A percentile compares a stretch with the other conserved stretches of the same genome.
Evolutionary conservation across 768 basidiomycete species (phyloP).

Genomic region (Macrocybe gigantea): DNA sequence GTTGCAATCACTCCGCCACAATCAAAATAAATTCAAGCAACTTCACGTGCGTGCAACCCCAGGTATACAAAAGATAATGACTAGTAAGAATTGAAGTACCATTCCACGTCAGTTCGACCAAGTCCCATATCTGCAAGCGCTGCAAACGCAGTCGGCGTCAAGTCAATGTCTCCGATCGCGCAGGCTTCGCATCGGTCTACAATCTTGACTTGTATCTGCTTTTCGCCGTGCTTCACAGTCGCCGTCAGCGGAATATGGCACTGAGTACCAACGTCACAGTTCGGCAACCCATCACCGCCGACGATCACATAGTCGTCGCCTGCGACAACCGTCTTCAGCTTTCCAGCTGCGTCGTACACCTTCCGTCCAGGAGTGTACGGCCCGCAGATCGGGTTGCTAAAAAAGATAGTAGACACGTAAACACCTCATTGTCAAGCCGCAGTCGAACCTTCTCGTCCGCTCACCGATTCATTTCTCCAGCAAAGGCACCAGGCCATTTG

Average conservation of each 20-base stretch:
- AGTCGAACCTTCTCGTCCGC: not conserved
- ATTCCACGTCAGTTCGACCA: constrained; percentile 26
- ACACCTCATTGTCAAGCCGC: no score
- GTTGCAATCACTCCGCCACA: constrained; percentile 32
- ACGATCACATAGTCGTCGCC: constrained; percentile 12
- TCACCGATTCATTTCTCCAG: constrained; percentile 18
- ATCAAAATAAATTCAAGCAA: constrained; percentile 25
- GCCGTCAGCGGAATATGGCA: constrained; percentile 18
- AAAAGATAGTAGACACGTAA: not conserved
- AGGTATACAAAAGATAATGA: not conserved
- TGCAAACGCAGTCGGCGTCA: constrained; percentile 21
- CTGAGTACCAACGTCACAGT: constrained; percentile 12
- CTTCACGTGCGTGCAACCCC: constrained; percentile 11
- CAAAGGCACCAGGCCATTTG: constrained; percentile 18
- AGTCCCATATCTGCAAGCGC: constrained; percentile 18
- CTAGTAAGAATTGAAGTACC: constrained; percentile 28
- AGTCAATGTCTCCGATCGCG: constrained; percentile 18
- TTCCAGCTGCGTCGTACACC: constrained; percentile 11
- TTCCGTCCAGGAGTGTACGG: constrained; percentile 22
- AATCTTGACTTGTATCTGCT: constrained; percentile 31
- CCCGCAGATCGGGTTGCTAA: constrained; percentile 23
- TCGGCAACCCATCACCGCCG: constrained; percentile 23
- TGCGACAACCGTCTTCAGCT: constrained; percentile 15
- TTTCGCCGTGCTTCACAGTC: constrained; percentile 21
- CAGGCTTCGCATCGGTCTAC: constrained; percentile 50